Conservation (phyloP, 441 rosid genomes). For the Euphorbia celastroides region DNA sequence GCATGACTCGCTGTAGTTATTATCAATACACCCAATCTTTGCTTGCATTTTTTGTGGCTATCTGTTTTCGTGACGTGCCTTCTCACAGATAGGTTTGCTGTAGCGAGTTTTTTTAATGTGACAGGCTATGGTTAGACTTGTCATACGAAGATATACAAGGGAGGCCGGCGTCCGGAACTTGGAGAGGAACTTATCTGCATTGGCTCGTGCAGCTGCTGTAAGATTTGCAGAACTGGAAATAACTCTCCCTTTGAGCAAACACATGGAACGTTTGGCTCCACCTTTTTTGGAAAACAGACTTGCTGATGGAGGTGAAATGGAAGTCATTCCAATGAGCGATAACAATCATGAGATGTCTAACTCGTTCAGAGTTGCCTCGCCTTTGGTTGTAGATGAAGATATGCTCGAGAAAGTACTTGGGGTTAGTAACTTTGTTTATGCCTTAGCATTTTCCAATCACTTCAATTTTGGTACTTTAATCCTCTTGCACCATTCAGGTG, state of each 20-base stretch:
- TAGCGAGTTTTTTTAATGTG: no score
- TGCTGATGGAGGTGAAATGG: constrained; percentile 90
- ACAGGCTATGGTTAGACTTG: constrained; percentile 78
- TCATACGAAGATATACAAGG: constrained; percentile 92
- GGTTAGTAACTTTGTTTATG: constrained; percentile 37
- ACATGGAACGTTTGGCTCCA: constrained; percentile 67
- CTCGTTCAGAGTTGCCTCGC: constrained; percentile 58
- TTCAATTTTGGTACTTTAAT: no score
- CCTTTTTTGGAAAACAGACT: constrained; percentile 81
- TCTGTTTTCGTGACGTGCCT: background rate
- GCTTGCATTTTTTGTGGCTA: background rate
- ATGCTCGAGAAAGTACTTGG: constrained; percentile 92
- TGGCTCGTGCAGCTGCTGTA: constrained; percentile 99
- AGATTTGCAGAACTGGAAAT: constrained; percentile 89
- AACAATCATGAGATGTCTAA: constrained; percentile 66
- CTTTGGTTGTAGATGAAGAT: constrained; percentile 79
- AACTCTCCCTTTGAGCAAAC: constrained; percentile 65
- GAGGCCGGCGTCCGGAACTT: constrained; percentile 95
- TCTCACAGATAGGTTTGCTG: background rate
- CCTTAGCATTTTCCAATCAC: constrained; percentile 8
- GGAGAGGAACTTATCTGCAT: constrained; percentile 90
- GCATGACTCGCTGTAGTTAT: background rate
- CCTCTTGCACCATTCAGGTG: no score
- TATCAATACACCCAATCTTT: background rate
- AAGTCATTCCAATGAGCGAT: constrained; percentile 85